Evolutionary conservation across 2,329 filamentous ascomycete genomes (phyloP).

Genomic region (Epichloe hybrida): DNA sequence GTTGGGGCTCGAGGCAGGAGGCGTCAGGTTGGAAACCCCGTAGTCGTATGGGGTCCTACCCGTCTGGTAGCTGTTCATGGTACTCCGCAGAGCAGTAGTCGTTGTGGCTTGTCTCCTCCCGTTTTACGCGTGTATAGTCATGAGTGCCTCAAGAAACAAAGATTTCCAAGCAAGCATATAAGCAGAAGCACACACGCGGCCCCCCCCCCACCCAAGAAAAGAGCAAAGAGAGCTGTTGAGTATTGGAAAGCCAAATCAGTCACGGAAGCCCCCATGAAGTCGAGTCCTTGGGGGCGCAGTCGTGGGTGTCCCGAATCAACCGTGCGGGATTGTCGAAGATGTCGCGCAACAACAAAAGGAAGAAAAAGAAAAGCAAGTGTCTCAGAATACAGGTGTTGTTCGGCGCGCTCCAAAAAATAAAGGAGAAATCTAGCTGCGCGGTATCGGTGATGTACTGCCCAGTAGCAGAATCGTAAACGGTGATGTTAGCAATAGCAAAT

Average conservation of each 20-base stretch:
- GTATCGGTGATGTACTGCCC: background rate
- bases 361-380: background rate
- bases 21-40: slow-evolving; percentile 17
- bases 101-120: background rate
- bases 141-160: slow-evolving; percentile 11
- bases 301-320: background rate
- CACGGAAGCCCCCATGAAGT: slow-evolving; percentile 4
- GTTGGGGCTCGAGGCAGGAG: slow-evolving; percentile 24
- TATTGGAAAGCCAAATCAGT: background rate
- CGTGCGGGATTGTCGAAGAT: background rate
- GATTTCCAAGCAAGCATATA: background rate
- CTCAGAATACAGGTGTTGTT: background rate
- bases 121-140: slow-evolving; percentile 10
- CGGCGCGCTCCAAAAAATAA: background rate
- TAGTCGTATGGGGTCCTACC: slow-evolving; percentile 23
- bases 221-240: background rate
- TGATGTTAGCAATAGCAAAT: background rate
- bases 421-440: background rate
- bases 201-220: background rate
- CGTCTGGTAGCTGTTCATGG: slow-evolving; percentile 27
- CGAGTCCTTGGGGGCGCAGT: background rate
- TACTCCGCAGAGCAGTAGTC: slow-evolving; percentile 1
- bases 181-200: too few relatives aligned
- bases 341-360: background rate
- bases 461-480: background rate